Percentiles rank a stretch among this genome's conserved stretches.
phyloP scores from a whole-genome alignment of 768 basidiomycete species.

The Lepiota subincarnata region DNA sequence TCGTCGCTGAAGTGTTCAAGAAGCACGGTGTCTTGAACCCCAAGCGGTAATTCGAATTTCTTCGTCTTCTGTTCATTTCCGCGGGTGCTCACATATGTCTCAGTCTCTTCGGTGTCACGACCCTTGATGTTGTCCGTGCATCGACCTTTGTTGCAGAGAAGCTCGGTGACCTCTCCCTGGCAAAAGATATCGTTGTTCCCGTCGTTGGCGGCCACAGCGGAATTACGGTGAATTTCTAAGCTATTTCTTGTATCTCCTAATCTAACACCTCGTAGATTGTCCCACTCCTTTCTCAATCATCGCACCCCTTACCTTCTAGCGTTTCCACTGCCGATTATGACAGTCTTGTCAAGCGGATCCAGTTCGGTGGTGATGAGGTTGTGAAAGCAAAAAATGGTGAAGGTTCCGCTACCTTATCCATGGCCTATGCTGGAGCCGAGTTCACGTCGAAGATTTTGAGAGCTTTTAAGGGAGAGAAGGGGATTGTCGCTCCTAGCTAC shows the following conservation, averaged over 20 bases:
- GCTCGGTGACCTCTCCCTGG: conserved; percentile 56
- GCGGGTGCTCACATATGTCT: not conserved
- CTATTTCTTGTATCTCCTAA: not conserved
- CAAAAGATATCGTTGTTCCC: conserved; percentile 68
- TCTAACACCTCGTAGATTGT: conserved; percentile 56
- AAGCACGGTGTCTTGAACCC: conserved; percentile 88
- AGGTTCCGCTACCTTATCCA: conserved; percentile 94
- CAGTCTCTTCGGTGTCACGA: conserved; percentile 96
- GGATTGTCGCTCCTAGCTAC: conserved; percentile 79
- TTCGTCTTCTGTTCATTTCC: not conserved
- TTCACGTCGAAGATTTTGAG: conserved; percentile 81
- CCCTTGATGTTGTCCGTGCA: conserved; percentile 96
- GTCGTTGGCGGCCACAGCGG: conserved; percentile 96
- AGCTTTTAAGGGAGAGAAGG: conserved; percentile 85
- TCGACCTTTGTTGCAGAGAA: conserved; percentile 91
- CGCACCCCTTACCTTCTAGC: conserved; percentile 66
- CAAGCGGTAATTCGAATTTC: conserved; percentile 55
- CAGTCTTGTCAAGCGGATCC: conserved; percentile 76
- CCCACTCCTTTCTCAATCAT: conserved; percentile 88
- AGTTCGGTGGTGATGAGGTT: conserved; percentile 96
- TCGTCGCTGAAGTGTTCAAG: conserved; percentile 95
- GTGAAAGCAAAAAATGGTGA: conserved; percentile 96
- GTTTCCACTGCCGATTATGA: conserved; percentile 46
- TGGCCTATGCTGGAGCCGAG: conserved; percentile 93
- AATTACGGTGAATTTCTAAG: conserved; percentile 57